Percentiles rank a stretch among this genome's conserved stretches.
Conservation (phyloP, 345 rosid species). For the Rhodamnia rubescens region DNA sequence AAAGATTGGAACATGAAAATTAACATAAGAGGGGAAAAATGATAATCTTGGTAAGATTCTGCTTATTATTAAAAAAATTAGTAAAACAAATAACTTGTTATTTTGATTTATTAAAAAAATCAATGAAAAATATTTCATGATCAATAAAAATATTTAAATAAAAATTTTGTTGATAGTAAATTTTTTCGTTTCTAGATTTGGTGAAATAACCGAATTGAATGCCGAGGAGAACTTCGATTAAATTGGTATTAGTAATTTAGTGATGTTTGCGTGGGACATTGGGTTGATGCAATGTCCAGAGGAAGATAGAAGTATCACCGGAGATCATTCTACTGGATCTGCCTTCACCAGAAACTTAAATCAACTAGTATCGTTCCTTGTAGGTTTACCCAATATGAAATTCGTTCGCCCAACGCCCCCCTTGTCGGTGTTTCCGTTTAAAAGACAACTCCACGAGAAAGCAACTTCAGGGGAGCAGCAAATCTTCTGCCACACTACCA, state of each 20-base stretch:
- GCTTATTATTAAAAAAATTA: neutral
- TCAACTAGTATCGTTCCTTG: neutral
- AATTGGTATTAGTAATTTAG: neutral
- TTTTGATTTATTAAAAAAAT: neutral
- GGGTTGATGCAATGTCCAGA: neutral
- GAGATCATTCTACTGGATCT: neutral
- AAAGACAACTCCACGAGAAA: neutral
- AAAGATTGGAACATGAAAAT: no score
- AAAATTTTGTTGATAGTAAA: neutral
- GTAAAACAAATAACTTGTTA: neutral
- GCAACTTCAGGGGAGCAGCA: neutral
- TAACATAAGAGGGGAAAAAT: neutral
- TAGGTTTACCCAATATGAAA: neutral
- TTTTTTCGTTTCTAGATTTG: neutral
- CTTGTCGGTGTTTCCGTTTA: neutral
- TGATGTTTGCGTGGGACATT: neutral
- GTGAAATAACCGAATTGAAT: neutral
- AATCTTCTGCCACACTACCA: neutral
- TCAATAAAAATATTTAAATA: neutral
- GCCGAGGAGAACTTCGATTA: neutral
- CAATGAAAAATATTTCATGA: neutral
- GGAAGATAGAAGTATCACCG: neutral
- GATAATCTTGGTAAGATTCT: neutral
- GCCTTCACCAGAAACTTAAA: neutral
- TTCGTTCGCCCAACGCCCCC: neutral